Conservation (phyloP, 306 rosid genomes). For the Quercus engelmannii region DNA sequence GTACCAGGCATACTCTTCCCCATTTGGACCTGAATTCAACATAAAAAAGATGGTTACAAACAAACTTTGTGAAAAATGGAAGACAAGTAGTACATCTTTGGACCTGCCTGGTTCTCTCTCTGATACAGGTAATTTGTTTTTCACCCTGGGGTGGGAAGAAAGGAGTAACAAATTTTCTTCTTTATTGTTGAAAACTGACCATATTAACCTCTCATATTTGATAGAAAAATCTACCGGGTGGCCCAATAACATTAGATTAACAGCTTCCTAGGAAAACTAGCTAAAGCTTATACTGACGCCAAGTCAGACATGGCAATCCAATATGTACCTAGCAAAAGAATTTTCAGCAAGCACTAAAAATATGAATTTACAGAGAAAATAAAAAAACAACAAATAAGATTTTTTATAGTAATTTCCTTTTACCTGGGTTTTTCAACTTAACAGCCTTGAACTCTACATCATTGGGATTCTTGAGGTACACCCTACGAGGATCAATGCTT, state of each 20-base stretch:
- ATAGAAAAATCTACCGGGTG: neutral
- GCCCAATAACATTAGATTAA: neutral
- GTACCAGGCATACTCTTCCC: slow-evolving; percentile 95
- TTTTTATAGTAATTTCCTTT: neutral
- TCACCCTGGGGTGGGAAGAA: neutral
- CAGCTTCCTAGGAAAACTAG: neutral
- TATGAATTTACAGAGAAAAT: neutral
- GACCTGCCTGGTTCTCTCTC: neutral
- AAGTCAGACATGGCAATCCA: neutral
- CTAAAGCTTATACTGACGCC: neutral
- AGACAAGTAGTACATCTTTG: neutral
- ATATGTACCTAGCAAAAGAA: neutral
- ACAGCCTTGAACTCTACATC: slow-evolving; percentile 72
- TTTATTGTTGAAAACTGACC: neutral
- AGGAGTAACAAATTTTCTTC: neutral
- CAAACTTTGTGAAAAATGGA: neutral
- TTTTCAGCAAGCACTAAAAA: neutral
- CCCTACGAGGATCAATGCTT: slow-evolving; percentile 91
- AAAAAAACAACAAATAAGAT: neutral
- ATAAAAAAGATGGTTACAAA: neutral
- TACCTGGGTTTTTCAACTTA: slow-evolving; percentile 63
- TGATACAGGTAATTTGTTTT: neutral
- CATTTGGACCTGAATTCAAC: slow-evolving; percentile 85
- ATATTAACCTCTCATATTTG: neutral
- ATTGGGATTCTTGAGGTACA: slow-evolving; percentile 57